phyloP scores from a whole-genome alignment of 2,329 filamentous ascomycete species.

The Diaporthe sp. region DNA sequence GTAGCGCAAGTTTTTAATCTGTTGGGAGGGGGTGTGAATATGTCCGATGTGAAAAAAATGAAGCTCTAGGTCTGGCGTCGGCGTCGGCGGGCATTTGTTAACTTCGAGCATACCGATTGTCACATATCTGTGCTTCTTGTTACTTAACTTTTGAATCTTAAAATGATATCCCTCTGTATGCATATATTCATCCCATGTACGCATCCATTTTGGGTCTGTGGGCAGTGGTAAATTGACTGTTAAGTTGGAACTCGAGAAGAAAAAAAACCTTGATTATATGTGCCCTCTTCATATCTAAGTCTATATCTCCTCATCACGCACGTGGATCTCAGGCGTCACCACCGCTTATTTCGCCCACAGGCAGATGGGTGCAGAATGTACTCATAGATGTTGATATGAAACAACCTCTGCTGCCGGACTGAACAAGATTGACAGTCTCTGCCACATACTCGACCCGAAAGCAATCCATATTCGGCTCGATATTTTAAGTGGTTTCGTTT shows the following conservation, averaged over 20 bases:
- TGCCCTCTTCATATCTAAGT: background rate
- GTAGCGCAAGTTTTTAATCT: no score
- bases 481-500: no score
- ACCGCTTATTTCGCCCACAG: no score
- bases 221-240: background rate
- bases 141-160: background rate
- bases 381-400: no score
- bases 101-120: background rate
- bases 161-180: constrained; percentile 23
- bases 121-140: background rate
- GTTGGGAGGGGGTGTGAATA: background rate
- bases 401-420: no score
- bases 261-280: background rate
- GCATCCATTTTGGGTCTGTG: background rate
- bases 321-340: no score
- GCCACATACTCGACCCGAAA: no score
- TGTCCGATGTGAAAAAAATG: background rate
- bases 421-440: no score
- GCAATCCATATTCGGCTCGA: no score
- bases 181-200: background rate
- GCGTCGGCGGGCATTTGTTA: background rate
- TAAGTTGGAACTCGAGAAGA: background rate
- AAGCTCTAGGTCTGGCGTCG: background rate
- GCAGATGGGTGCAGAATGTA: no score
- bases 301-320: background rate